Base-by-base conservation (phyloP, 2,329 filamentous ascomycete species). In the Hymenoscyphus albidus region DNA sequence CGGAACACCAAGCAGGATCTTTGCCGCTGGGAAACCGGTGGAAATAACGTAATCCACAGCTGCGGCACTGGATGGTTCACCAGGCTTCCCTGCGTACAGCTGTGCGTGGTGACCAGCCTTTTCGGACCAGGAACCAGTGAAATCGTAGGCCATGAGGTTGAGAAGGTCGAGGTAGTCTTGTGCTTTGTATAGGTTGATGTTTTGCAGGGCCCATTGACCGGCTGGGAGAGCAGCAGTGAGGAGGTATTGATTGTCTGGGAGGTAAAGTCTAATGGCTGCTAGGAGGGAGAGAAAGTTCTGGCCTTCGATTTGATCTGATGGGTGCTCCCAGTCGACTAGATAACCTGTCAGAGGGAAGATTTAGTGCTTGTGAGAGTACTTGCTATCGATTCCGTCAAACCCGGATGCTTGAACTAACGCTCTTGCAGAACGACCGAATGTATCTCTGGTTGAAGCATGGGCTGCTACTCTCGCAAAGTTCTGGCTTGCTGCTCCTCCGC, bases 251-350 rank as follows among this genome's bases (percentile, higher is more conserved):
- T 89, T 87, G 39, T 86, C 81, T 14, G 88, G 87, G n/a, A 94
- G 81, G 63, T 87, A 82, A 64, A 85, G 78, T 64, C 91, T 88
- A 61, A 92, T 78, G 18, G 84, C 80, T 10, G 86, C 84, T 38
- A 94, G 81, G 32, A 95, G 82, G 18, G 84, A 81, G 56, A 93
- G 77, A 73, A 92, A 93, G 75, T 93, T 83, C 67, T 82, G 79
- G 31, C 90, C 90, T 76, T 93, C 85, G 62, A 86, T 80, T 1
- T 80, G 74, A 73, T 89, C 82, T 62, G 82, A 82, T 1, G 91
- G 91, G 70, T 92, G 90, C 74, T 92, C 88, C 91, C 91, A 95
- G 72, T 90, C 88, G 74, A 95, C 91, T 94, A 65, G 7, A n/a
- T 27, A 5, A 32, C 9, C 9, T 39, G 16, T 57, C 44, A 62